These are phyloP conservation scores for Pouteria glomerata DNA, from an alignment of 148 eudicot species.

Conservation along the genomic window DNA sequence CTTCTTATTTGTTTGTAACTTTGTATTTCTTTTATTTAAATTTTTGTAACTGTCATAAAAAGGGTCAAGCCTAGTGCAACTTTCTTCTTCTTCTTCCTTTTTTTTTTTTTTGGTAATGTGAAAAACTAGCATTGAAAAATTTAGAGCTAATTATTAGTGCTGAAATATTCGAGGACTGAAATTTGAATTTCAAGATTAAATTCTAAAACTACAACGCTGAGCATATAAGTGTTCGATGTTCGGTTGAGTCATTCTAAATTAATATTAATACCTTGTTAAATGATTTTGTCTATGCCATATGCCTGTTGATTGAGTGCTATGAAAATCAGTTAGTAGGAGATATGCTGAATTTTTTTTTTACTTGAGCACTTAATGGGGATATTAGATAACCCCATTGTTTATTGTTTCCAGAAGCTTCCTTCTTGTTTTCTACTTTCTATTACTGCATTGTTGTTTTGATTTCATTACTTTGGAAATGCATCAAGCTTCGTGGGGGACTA, in stretches of 20 bases:
- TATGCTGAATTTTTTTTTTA: neutral
- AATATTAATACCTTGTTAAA: neutral
- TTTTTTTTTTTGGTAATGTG: too few species aligned
- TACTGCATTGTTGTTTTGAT: neutral
- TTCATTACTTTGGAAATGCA: neutral
- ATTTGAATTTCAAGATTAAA: neutral
- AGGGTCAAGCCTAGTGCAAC: too few species aligned
- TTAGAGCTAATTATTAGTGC: too few species aligned
- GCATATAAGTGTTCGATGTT: neutral
- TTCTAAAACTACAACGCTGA: neutral
- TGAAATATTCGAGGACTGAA: neutral
- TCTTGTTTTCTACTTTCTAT: neutral
- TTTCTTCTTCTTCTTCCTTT: too few species aligned
- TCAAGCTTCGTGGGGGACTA: neutral
- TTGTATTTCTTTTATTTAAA: too few species aligned
- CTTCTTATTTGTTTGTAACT: too few species aligned
- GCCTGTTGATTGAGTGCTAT: neutral
- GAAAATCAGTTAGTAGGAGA: neutral
- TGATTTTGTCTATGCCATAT: neutral
- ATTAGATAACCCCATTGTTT: neutral
- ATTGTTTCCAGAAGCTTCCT: neutral
- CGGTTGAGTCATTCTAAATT: neutral
- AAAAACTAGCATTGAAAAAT: too few species aligned
- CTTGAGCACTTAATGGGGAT: neutral
- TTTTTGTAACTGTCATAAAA: too few species aligned